Conservation (phyloP, 345 rosid genomes). For the Syzygium jambos region DNA sequence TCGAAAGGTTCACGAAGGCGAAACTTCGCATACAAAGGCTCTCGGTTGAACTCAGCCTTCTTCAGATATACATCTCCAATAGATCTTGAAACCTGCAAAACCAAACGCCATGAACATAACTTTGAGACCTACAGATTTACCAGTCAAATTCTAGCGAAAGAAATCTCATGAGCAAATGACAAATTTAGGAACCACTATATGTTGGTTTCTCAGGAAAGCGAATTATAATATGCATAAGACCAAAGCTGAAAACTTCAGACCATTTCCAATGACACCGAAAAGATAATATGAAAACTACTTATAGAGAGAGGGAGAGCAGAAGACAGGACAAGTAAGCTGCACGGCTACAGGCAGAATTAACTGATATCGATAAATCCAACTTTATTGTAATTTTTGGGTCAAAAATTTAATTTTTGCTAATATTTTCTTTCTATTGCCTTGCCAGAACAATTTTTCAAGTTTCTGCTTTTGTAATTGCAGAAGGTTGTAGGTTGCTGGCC, state of each 20-base stretch:
- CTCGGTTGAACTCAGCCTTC: conserved; percentile 41
- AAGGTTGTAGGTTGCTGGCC: neutral
- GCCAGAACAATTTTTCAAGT: neutral
- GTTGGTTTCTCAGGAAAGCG: too few species aligned
- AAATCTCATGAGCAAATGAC: neutral
- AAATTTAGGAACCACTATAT: neutral
- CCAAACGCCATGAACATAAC: neutral
- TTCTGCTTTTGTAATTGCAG: neutral
- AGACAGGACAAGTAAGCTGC: neutral
- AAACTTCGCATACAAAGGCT: conserved; percentile 27
- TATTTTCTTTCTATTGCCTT: neutral
- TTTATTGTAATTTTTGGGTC: neutral
- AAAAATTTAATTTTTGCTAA: neutral
- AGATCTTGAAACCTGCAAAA: conserved; percentile 31
- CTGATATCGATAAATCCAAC: neutral
- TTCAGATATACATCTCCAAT: conserved; percentile 42
- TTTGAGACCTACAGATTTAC: neutral
- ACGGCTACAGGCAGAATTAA: neutral
- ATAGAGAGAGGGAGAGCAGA: neutral
- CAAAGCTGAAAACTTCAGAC: too few species aligned
- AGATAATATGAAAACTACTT: neutral
- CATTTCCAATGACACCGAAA: too few species aligned
- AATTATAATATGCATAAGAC: too few species aligned
- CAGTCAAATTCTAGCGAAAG: neutral
- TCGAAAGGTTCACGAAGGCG: conserved; percentile 32